These are phyloP conservation scores for Exophiala sp. DNA, from an alignment of 2,329 filamentous ascomycete species.

Conservation along the genomic window DNA sequence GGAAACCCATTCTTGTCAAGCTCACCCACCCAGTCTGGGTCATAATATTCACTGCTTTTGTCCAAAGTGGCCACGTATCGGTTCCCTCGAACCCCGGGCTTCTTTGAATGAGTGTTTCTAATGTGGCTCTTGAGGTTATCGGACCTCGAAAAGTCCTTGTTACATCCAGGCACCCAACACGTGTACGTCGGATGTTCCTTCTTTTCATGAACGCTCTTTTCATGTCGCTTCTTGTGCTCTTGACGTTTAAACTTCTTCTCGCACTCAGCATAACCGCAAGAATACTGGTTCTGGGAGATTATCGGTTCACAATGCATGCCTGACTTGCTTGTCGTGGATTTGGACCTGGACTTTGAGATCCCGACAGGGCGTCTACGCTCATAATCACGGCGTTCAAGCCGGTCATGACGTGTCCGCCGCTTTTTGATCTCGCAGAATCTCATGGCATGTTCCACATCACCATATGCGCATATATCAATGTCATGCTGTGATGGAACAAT, in stretches of 20 bases:
- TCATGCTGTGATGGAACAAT: conserved; percentile 25
- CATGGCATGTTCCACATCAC: conserved; percentile 9
- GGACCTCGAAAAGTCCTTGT: conserved; percentile 41
- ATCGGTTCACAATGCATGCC: conserved; percentile 25
- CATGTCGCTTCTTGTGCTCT: conserved; percentile 50
- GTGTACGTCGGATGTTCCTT: conserved; percentile 32
- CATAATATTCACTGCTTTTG: conserved; percentile 40
- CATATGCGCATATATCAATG: conserved; percentile 18
- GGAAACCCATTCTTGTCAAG: conserved; percentile 43
- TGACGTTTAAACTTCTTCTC: conserved; percentile 46
- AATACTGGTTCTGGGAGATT: conserved; percentile 30
- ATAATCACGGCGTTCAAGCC: conserved; percentile 17
- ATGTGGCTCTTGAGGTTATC: conserved; percentile 47
- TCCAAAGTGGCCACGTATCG: conserved; percentile 46
- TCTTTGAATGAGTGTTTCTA: conserved; percentile 46
- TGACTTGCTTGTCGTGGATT: conserved; percentile 13
- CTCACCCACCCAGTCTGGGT: conserved; percentile 43
- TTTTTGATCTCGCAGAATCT: conserved; percentile 4
- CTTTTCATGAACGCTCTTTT: conserved; percentile 46
- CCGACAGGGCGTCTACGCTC: conserved; percentile 17
- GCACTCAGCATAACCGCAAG: conserved; percentile 40
- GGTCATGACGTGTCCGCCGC: conserved; percentile 12
- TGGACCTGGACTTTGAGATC: conserved; percentile 14
- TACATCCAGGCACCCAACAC: conserved; percentile 42
- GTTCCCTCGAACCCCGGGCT: conserved; percentile 39